Evolutionary conservation across 345 rosid genomes (phyloP), one percentile per base, ranked within the genome.

Genomic region (Salix arbutifolia): DNA sequence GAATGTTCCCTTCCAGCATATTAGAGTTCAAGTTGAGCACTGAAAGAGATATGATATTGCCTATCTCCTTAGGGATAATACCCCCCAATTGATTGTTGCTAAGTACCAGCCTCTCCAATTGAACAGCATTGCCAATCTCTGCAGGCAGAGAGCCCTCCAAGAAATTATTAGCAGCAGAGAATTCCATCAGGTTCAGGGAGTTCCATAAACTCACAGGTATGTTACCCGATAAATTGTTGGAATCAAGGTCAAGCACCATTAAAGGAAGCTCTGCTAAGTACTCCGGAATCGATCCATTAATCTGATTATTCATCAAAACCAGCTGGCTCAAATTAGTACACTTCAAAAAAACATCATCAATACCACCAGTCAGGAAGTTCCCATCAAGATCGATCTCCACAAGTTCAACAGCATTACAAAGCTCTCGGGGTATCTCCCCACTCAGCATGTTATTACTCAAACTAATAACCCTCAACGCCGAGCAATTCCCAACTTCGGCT

Each of bases 11-110:
- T 33, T 84, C 84, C n/a, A 96, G 78, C 72, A 77, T 71, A 81
- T 96, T 96, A 6, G 97, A 87, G 71, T 91, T 96, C 86, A 96
- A 81, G 70, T 84, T 85, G 31, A 96, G 83, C 77, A 91, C 87
- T 2, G 95, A 91, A 48, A 96, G 87, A 65, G 87, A 74, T 3
- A 82, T 77, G 35, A 94, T 89, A 79, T 88, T 89, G 25, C 94
- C 94, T 58, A 96, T 85, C 80, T 91, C 97, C 80, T 84, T 84
- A 0, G 98, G 97, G 42, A 92, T 80, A 37, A 30, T 79, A 31
- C 97, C 98, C 26, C 21, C 72, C 62, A 96, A 77, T 79, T 70
- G 75, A 75, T 94, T 96, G 82, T 88, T 79, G 52, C 85, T 87
- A 8, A 94, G 92, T 76, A 87, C 92, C 58, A 96, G 87, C 21